phyloP scores from a whole-genome alignment of 169 alveolate species.

The Cryptosporidium sp. region DNA sequence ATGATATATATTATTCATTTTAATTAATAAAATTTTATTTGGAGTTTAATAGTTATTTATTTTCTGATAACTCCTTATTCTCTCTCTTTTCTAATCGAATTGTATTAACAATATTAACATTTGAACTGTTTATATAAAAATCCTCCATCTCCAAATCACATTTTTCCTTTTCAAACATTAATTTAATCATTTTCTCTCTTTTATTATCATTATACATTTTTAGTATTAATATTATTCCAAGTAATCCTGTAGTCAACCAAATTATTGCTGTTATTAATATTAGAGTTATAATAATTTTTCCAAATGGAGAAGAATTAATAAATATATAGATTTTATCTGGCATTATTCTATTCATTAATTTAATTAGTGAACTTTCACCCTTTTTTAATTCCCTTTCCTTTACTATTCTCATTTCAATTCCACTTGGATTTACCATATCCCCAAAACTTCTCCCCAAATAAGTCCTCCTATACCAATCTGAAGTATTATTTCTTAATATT shows the following conservation, averaged over 20 bases:
- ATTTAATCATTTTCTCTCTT: not conserved
- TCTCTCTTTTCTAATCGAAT: not conserved
- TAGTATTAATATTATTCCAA: not conserved
- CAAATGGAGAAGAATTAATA: constrained; percentile 53
- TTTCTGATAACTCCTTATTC: not conserved
- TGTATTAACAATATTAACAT: not conserved
- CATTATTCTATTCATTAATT: not conserved
- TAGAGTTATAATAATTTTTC: constrained; percentile 12
- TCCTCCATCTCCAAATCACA: not conserved
- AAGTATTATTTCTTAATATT: constrained; percentile 19
- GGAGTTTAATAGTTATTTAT: too few species aligned
- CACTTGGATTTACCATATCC: constrained; percentile 29
- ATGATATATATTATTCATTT: constrained; percentile 9
- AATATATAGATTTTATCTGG: constrained; percentile 20
- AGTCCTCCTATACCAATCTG: constrained; percentile 54
- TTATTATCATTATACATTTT: not conserved
- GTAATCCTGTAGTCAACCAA: constrained; percentile 10
- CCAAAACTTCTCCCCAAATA: constrained; percentile 51
- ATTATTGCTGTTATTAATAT: not conserved
- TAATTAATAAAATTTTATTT: not conserved
- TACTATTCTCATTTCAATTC: constrained; percentile 11
- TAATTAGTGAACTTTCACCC: not conserved
- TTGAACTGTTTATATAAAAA: not conserved
- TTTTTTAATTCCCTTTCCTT: not conserved
- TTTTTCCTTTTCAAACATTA: not conserved